Evolutionary conservation across 495 filamentous ascomycete species (phyloP).

Genomic region (Chaetomium fimeti): DNA sequence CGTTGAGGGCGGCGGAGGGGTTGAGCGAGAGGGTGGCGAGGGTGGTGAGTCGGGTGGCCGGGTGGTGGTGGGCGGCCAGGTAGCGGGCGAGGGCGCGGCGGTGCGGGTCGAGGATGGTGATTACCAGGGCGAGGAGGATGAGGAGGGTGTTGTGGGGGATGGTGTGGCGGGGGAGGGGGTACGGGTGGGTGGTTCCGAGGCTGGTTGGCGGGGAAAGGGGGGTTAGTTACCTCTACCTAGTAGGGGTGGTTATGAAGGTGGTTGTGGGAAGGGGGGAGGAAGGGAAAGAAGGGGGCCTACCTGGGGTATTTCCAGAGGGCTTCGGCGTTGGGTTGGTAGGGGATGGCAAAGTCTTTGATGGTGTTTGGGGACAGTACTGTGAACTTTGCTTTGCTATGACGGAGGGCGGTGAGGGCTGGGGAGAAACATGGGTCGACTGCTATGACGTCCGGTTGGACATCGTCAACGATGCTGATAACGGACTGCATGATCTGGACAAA

Average conservation of each 20-base stretch:
- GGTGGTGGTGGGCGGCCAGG: slow-evolving; percentile 9
- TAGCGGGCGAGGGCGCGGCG: slow-evolving; percentile 22
- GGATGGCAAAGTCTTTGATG: slow-evolving; percentile 7
- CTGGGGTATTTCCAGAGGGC: slow-evolving; percentile 2
- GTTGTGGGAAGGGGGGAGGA: neutral
- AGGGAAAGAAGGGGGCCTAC: slow-evolving; percentile 6
- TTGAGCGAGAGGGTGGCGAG: neutral
- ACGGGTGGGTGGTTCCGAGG: neutral
- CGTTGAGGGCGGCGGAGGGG: neutral
- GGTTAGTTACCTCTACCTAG: no score
- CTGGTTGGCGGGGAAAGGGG: neutral
- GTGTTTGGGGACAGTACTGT: slow-evolving; percentile 1
- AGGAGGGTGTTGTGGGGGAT: slow-evolving; percentile 16
- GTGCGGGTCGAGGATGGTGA: slow-evolving; percentile 23
- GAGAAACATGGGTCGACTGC: slow-evolving; percentile 53
- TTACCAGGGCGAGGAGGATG: slow-evolving; percentile 25
- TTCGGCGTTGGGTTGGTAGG: neutral
- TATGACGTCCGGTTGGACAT: slow-evolving; percentile 44
- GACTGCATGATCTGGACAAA: slow-evolving; percentile 50
- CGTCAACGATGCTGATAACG: slow-evolving; percentile 45
- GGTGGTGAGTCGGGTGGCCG: slow-evolving; percentile 19
- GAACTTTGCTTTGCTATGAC: slow-evolving; percentile 34
- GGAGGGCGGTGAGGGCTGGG: slow-evolving; percentile 51
- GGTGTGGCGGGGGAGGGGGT: neutral
- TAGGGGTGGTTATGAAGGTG: no score